A percentile compares a stretch with the other conserved stretches of the same genome.
Conservation (phyloP, 768 basidiomycete genomes). For the Agaricus sinodeliciosus region DNA sequence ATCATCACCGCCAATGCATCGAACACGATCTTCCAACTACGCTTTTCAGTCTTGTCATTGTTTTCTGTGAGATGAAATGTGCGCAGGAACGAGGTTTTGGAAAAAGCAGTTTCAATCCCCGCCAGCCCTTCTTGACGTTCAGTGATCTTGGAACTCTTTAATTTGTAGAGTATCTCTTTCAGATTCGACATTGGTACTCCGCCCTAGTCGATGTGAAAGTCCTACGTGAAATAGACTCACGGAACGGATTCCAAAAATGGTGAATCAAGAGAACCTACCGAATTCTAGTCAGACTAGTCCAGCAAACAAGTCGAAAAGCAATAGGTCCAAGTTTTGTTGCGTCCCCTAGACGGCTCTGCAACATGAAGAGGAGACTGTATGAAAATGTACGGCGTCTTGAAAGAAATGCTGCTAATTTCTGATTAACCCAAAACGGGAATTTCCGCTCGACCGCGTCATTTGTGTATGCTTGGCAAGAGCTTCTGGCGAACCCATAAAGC, state of each 20-base stretch:
- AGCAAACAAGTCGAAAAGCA: too few species aligned
- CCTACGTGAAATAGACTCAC: too few species aligned
- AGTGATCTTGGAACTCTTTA: constrained; percentile 59
- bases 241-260: neutral
- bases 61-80: constrained; percentile 32
- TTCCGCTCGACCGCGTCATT: constrained; percentile 14
- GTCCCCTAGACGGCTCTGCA: too few species aligned
- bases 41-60: constrained; percentile 26
- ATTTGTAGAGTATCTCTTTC: constrained; percentile 39
- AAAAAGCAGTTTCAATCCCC: constrained; percentile 44
- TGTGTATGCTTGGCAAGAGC: constrained; percentile 15
- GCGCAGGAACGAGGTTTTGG: constrained; percentile 37
- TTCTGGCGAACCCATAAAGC: neutral
- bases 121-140: constrained; percentile 62
- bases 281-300: too few species aligned
- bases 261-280: too few species aligned
- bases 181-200: constrained; percentile 25
- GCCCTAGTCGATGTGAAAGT: neutral
- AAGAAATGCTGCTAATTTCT: too few species aligned
- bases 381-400: too few species aligned
- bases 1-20: constrained; percentile 69
- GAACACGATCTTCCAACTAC: constrained; percentile 60
- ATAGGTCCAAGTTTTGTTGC: too few species aligned
- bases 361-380: too few species aligned
- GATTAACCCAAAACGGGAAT: neutral